phyloP scores from a whole-genome alignment of 768 basidiomycete species.

The Melanogaster broomeanus region DNA sequence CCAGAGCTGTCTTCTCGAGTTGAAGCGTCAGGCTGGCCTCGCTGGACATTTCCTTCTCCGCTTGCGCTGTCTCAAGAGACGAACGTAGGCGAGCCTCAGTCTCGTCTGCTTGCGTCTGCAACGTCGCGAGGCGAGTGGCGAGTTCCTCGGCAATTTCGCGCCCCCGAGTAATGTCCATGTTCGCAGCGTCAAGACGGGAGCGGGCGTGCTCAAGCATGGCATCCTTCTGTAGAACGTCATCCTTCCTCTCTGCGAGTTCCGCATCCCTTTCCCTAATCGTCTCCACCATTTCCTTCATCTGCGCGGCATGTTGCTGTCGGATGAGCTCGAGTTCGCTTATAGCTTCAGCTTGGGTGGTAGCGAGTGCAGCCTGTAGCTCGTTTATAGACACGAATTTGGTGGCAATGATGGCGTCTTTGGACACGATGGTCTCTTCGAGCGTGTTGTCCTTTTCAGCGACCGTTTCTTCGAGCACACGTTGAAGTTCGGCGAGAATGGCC shows the following conservation, averaged over 20 bases:
- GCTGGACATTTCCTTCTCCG: neutral
- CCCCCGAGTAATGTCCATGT: neutral
- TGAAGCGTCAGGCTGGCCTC: neutral
- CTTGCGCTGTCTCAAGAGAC: neutral
- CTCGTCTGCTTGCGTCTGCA: neutral
- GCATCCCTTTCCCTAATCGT: conserved; percentile 10
- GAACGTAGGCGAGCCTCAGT: neutral
- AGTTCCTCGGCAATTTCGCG: neutral
- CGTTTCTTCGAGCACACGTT: neutral
- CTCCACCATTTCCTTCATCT: neutral
- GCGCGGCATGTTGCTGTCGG: neutral
- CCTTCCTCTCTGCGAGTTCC: conserved; percentile 6
- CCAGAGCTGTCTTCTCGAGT: neutral
- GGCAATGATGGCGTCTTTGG: neutral
- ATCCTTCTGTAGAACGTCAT: conserved; percentile 6
- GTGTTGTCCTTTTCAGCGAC: neutral
- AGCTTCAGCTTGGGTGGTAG: neutral
- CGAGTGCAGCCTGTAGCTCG: neutral
- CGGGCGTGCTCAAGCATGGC: conserved; percentile 14
- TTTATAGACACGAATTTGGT: neutral
- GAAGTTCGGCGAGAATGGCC: neutral
- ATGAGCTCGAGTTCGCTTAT: neutral
- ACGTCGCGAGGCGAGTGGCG: neutral
- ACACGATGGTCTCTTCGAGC: neutral
- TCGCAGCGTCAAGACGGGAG: neutral